Base-by-base conservation (phyloP, 805 yeast species). In the Myxozyma sirexii region DNA sequence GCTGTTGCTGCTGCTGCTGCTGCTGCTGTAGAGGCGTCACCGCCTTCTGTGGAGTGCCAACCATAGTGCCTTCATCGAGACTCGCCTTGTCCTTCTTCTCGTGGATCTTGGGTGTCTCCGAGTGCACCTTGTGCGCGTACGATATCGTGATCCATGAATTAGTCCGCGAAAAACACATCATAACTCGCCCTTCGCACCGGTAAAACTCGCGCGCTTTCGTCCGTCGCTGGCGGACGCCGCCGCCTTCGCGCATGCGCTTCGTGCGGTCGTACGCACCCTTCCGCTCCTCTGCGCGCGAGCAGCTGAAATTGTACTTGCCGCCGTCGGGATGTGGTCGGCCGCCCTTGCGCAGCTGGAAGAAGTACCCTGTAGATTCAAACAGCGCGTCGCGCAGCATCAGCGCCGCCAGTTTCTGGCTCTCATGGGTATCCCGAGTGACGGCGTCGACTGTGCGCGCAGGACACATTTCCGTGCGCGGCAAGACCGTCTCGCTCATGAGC, bases 221-320 rank as follows among this genome's bases (percentile, higher is more conserved):
- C 42, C 65, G 62, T 8, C 65, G 62, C 54, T 61, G 65, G 0
- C 65, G 62, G 23, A 61, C 60, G 29, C 62, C 65, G 26, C 63
- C 57, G 50, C 62, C 65, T 5, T 61, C 65, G 26, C 59, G 59
- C 65, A 61, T 61, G 41, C 65, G 59, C 51, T 58, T 57, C 44
- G 65, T 61, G 47, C 60, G 60, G 46, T 61, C 65, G 27, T 61
- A 61, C 23, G 65, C 65, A 15, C 65, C 65, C 27, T 43, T 31
- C 31, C 65, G 64, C 33, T 61, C 65, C 35, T 61, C 65, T 13
- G 65, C 65, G 13, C 65, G 56, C 31, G 65, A 61, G 53, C 65
- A 61, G 17, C 60, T 54, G 37, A 61, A 61, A 39, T 61, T 61
- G 53, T 61, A 61, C 53, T 61, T 61, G 31, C 65, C 65, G 35